Evolutionary conservation across 2,329 filamentous ascomycete species (phyloP).

Genomic region (Septoria linicola): DNA sequence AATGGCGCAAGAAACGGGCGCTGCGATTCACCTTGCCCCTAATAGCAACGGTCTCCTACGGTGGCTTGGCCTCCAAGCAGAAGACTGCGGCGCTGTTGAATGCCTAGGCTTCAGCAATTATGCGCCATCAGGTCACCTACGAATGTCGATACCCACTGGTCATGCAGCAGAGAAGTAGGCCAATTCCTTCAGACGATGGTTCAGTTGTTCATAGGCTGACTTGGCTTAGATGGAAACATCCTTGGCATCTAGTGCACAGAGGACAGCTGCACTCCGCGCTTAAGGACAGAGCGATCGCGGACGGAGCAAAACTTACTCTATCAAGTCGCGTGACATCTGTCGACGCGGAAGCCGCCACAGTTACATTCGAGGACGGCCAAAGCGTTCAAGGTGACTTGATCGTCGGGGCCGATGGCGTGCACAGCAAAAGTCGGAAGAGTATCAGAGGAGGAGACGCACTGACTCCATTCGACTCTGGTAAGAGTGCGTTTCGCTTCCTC

Average conservation of each 20-base stretch:
- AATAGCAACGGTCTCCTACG: conserved; percentile 59
- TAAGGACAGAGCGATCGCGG: conserved; percentile 25
- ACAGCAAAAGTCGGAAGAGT: conserved; percentile 25
- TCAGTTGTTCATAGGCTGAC: too few relatives aligned
- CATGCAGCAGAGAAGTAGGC: conserved; percentile 18
- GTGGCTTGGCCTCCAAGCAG: conserved; percentile 32
- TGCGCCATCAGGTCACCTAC: conserved; percentile 18
- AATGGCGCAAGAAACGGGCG: conserved; percentile 51
- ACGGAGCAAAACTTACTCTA: conserved; percentile 27
- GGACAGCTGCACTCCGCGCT: conserved; percentile 33
- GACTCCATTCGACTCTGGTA: conserved; percentile 44
- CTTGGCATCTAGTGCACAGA: conserved; percentile 32
- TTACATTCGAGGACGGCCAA: conserved; percentile 27
- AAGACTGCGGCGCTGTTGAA: conserved; percentile 19
- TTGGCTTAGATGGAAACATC: conserved; percentile 25
- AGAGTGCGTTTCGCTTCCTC: conserved; percentile 59
- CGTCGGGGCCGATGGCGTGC: conserved; percentile 37
- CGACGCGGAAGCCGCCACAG: conserved; percentile 17
- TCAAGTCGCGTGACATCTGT: conserved; percentile 22
- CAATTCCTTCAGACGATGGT: too few relatives aligned
- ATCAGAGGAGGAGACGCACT: conserved; percentile 26
- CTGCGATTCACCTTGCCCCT: conserved; percentile 62
- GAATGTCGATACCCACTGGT: conserved; percentile 17
- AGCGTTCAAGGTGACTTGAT: conserved; percentile 31
- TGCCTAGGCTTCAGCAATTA: conserved; percentile 24